A percentile compares a stretch with the other conserved stretches of the same genome.
Evolutionary conservation across 306 rosid species (phyloP).

Genomic region (Vigna hirtella): DNA sequence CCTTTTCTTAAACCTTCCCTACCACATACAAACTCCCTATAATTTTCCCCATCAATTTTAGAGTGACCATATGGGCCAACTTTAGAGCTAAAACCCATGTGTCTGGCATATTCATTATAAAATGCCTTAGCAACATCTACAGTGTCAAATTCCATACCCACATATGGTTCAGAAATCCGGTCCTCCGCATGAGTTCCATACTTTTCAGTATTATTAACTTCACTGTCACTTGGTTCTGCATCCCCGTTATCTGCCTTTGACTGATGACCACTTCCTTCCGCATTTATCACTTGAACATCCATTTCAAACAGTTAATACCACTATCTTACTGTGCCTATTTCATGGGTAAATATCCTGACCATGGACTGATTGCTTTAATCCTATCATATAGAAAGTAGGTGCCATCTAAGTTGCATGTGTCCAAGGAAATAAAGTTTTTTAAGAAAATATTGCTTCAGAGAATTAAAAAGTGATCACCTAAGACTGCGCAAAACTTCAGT

Average conservation of each 20-base stretch:
- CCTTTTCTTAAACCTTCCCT: slow-evolving; percentile 73
- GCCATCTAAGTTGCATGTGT: slow-evolving; percentile 35
- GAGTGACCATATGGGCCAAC: slow-evolving; percentile 55
- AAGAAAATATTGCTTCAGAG: slow-evolving; percentile 19
- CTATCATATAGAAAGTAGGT: slow-evolving; percentile 42
- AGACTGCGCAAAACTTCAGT: not conserved
- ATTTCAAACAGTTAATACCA: slow-evolving; percentile 49
- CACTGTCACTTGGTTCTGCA: slow-evolving; percentile 56
- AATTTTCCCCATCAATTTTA: slow-evolving; percentile 58
- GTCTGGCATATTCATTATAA: slow-evolving; percentile 72
- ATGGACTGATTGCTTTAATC: slow-evolving; percentile 39
- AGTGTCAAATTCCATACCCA: slow-evolving; percentile 85
- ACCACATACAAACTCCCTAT: slow-evolving; percentile 74
- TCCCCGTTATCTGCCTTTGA: slow-evolving; percentile 57
- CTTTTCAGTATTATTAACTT: slow-evolving; percentile 60
- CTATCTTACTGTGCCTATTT: slow-evolving; percentile 39
- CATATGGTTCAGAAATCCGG: slow-evolving; percentile 57
- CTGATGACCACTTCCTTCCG: slow-evolving; percentile 64
- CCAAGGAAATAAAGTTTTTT: slow-evolving; percentile 38
- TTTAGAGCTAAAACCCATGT: slow-evolving; percentile 70
- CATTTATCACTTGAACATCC: slow-evolving; percentile 80
- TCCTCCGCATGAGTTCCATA: slow-evolving; percentile 56
- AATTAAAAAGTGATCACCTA: slow-evolving; percentile 1
- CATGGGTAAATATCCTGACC: slow-evolving; percentile 37
- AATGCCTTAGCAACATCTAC: slow-evolving; percentile 71